Conservation (phyloP, 352 stramenopile genomes). For the Phytopythium delawarense region DNA sequence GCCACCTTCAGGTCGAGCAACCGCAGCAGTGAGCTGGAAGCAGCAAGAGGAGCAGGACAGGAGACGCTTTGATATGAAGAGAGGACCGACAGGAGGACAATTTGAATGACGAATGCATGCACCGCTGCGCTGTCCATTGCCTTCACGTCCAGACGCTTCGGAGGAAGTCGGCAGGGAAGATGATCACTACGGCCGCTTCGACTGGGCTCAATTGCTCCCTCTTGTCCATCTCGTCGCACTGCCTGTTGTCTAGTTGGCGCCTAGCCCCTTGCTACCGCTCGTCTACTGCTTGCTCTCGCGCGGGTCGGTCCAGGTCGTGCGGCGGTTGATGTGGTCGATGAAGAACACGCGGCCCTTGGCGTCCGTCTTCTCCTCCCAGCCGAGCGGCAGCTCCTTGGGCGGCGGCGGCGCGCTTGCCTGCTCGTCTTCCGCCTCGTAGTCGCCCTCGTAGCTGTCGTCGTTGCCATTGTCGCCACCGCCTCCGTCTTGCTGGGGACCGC, state of each 20-base stretch:
- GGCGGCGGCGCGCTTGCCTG: background rate
- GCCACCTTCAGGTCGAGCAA: slow-evolving; percentile 7
- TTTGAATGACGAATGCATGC: no score
- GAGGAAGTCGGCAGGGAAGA: no score
- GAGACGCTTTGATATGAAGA: no score
- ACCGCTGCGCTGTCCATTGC: no score
- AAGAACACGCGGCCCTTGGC: slow-evolving; percentile 65
- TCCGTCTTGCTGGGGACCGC: background rate
- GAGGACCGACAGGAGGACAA: no score
- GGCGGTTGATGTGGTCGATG: slow-evolving; percentile 70
- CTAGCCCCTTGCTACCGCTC: background rate
- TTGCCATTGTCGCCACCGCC: background rate
- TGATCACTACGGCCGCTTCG: no score
- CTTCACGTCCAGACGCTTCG: no score
- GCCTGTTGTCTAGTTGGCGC: no score
- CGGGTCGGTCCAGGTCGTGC: slow-evolving; percentile 70
- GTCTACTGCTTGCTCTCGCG: slow-evolving; percentile 14
- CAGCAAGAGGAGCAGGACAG: background rate
- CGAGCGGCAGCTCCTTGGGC: slow-evolving; percentile 35
- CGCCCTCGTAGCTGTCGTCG: slow-evolving; percentile 4
- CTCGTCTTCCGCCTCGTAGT: slow-evolving; percentile 7
- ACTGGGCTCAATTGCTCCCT: no score
- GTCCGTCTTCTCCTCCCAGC: slow-evolving; percentile 72
- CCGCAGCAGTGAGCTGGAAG: background rate
- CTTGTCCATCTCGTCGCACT: no score